Conservation (phyloP, 179 eudicot species). For the Spinacia oleracea region DNA sequence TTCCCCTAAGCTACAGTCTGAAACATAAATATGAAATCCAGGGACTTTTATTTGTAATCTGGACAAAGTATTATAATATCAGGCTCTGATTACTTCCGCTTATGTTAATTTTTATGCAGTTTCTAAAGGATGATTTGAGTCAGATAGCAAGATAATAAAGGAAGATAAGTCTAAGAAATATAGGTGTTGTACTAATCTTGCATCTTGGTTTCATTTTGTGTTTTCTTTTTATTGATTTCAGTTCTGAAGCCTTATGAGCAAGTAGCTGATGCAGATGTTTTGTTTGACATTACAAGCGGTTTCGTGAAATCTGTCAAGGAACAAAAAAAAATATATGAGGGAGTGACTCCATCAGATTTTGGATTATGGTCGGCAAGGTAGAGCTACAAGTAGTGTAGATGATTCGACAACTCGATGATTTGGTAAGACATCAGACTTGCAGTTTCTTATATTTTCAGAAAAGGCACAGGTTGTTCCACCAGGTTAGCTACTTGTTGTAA, state of each 20-base stretch:
- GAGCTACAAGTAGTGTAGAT: constrained; percentile 44
- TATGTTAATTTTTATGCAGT: neutral
- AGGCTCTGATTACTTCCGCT: neutral
- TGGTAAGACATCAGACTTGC: constrained; percentile 78
- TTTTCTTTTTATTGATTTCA: constrained; percentile 30
- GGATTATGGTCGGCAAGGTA: constrained; percentile 55
- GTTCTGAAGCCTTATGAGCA: constrained; percentile 91
- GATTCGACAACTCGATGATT: constrained; percentile 39
- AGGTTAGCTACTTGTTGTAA: constrained; percentile 49
- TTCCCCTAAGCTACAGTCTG: no score
- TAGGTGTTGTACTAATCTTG: neutral
- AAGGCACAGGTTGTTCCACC: constrained; percentile 70
- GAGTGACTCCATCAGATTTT: constrained; percentile 79
- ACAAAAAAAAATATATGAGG: constrained; percentile 66
- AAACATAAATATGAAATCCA: neutral
- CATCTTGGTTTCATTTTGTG: neutral
- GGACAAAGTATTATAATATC: neutral
- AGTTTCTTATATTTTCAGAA: constrained; percentile 63
- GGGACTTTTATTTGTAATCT: neutral
- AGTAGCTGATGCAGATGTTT: constrained; percentile 95
- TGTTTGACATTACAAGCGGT: constrained; percentile 70
- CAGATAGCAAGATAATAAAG: neutral
- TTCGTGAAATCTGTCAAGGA: constrained; percentile 68
- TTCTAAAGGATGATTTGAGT: no score
- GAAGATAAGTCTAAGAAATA: neutral